These are phyloP conservation scores for Sugiyamaella americana DNA, from an alignment of 805 yeast genomes.

Conservation along the genomic window DNA sequence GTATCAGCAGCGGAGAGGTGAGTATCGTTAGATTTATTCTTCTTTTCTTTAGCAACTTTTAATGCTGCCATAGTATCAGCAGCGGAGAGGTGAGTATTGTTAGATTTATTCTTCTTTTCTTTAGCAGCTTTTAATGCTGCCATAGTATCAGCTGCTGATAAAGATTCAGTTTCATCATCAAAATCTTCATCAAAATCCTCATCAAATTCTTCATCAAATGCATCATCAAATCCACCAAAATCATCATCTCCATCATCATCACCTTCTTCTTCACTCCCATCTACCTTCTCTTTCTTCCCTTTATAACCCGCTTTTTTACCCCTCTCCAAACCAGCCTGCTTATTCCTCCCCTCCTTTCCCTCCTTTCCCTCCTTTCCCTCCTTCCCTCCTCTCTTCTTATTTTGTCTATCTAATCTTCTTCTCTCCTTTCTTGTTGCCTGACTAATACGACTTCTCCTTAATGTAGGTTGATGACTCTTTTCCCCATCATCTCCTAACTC, in stretches of 20 bases:
- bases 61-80: constrained; percentile 27
- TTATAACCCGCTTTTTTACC: constrained; percentile 4
- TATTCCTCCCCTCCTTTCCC: constrained; percentile 12
- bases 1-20: constrained; percentile 37
- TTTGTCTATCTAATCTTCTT: constrained; percentile 11
- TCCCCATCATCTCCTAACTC: constrained; percentile 7
- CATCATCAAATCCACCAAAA: constrained; percentile 20
- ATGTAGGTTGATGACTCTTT: constrained; percentile 18
- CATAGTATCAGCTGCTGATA: constrained; percentile 14
- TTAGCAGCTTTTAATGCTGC: constrained; percentile 29
- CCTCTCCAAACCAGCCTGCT: no score
- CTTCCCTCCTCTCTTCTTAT: constrained; percentile 11
- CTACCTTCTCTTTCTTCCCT: not conserved
- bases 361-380: not conserved
- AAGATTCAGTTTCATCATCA: not conserved
- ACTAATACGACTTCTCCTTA: constrained; percentile 34
- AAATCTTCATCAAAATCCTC: not conserved
- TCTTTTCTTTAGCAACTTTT: constrained; percentile 25
- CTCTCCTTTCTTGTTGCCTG: constrained; percentile 33
- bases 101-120: constrained; percentile 13
- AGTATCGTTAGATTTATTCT: constrained; percentile 7
- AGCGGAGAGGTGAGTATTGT: constrained; percentile 1
- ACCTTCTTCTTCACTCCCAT: constrained; percentile 6
- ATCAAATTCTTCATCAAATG: constrained; percentile 7
- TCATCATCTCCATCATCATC: constrained; percentile 25